Base-by-base conservation (phyloP, 2,329 filamentous ascomycete genomes). In the Aspergillus proliferans region DNA sequence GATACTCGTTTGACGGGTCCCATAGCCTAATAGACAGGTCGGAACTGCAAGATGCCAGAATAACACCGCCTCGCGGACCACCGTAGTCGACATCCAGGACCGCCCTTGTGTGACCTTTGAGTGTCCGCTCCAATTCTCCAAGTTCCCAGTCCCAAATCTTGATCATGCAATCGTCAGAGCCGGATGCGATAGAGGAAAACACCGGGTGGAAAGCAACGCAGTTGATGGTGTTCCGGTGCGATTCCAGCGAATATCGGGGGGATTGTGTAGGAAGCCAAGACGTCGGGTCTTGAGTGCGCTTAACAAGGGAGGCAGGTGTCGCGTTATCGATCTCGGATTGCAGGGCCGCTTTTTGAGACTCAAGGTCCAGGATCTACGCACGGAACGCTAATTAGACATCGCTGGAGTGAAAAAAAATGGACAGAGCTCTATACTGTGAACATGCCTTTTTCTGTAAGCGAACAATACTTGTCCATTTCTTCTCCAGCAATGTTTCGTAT, bases 131-230 rank as follows among this genome's bases (percentile, higher is more conserved):
- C 3, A 95, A 76, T 69, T 96, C 91, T 43, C 92, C 92, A 21
- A 94, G 73, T 63, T 96, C 91, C 87, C 90, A 96, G 64, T 96
- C 91, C 91, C 91, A 96, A 48, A 96, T 91, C 64, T 96, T 96
- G 68, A 97, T 95, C 6, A 87, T 95, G 47, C 83, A 87, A 68
- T 96, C 92, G 67, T 95, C 91, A 7, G 90, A 94, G 14, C 88
- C 91, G 0, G 89, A 93, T 8, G 91, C 92, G 19, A 96, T 76
- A 4, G 88, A 92, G 8, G 89, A 92, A 70, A 95, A 96, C 28
- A 93, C 79, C 0, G 91, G 91, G 66, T 96, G 91, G 65, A 96
- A 96, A 14, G 91, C 91, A 50, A 96, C 84, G 62, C 88, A 91
- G 49, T 86, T 95, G 51, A 96, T 84, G 12, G 88, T 82, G 21